Evolutionary conservation across 2,329 filamentous ascomycete genomes (phyloP).

Genomic region (Orbilia javanica): DNA sequence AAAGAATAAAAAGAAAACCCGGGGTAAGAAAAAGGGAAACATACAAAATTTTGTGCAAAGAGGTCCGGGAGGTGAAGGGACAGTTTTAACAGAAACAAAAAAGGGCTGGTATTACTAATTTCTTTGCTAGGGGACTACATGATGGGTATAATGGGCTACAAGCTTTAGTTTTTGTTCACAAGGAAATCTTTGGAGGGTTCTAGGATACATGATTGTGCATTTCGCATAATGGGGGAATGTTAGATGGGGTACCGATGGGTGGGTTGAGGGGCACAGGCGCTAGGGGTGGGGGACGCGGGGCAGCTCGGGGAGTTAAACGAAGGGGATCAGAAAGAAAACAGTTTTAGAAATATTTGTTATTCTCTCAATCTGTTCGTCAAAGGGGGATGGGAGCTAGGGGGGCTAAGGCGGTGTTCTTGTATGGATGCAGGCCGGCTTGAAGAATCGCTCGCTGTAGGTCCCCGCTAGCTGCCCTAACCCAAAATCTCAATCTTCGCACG

Average conservation of each 20-base stretch:
- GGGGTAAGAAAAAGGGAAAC: not conserved
- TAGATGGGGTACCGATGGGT: not conserved
- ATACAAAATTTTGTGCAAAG: constrained; percentile 1
- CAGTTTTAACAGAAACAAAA: constrained; percentile 1
- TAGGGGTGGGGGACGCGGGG: constrained; percentile 30
- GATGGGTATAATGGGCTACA: constrained; percentile 59
- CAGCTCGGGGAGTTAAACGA: constrained; percentile 25
- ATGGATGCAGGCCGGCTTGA: not conserved
- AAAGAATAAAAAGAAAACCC: not conserved
- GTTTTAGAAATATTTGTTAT: constrained; percentile 58
- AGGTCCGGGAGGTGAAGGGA: not conserved
- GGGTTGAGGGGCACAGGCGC: constrained; percentile 21
- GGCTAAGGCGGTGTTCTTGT: not conserved
- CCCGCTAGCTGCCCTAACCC: constrained; percentile 3
- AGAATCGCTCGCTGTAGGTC: not conserved
- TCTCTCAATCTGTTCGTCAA: constrained; percentile 52
- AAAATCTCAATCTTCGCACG: constrained; percentile 33
- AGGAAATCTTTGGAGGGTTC: constrained; percentile 34
- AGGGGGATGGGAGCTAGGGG: constrained; percentile 5
- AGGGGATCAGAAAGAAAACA: constrained; percentile 56
- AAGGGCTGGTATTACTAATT: constrained; percentile 30
- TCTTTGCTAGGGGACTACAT: constrained; percentile 49
- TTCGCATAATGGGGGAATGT: constrained; percentile 31
- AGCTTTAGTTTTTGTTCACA: constrained; percentile 50
- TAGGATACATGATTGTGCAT: constrained; percentile 59